Conservation (phyloP, 108 stramenopile genomes). For the Seminavis robusta region DNA sequence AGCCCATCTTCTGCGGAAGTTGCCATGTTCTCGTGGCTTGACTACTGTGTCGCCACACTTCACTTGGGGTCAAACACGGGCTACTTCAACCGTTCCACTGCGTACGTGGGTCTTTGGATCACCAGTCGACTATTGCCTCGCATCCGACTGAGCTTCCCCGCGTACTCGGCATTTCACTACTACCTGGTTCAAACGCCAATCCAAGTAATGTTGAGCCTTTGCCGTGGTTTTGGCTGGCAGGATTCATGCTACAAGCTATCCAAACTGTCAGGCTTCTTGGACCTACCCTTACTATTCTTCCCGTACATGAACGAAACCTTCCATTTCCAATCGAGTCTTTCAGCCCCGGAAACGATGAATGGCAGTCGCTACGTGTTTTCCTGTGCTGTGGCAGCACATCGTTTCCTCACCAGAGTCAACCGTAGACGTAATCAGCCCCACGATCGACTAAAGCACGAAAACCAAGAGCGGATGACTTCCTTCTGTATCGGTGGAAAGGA, state of each 20-base stretch:
- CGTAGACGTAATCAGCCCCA: background rate
- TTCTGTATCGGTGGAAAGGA: slow-evolving; percentile 9
- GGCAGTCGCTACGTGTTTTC: slow-evolving; percentile 75
- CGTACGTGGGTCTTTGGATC: slow-evolving; percentile 56
- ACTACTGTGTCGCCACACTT: slow-evolving; percentile 59
- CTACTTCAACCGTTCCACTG: slow-evolving; percentile 57
- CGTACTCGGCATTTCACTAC: slow-evolving; percentile 44
- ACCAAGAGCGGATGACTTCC: slow-evolving; percentile 8
- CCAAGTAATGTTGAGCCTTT: slow-evolving; percentile 22
- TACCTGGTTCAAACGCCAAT: slow-evolving; percentile 46
- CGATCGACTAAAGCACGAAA: too few relatives aligned
- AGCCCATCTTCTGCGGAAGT: slow-evolving; percentile 38
- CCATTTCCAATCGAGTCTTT: slow-evolving; percentile 65
- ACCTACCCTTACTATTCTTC: slow-evolving; percentile 83
- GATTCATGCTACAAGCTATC: slow-evolving; percentile 2
- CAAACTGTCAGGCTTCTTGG: slow-evolving; percentile 54
- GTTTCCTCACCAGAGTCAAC: slow-evolving; percentile 33
- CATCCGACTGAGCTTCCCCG: slow-evolving; percentile 20
- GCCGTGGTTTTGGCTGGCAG: slow-evolving; percentile 18
- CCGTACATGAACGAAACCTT: slow-evolving; percentile 73
- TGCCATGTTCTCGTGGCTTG: slow-evolving; percentile 66
- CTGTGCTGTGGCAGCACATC: slow-evolving; percentile 68
- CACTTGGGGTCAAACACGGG: slow-evolving; percentile 70
- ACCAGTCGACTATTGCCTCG: slow-evolving; percentile 51
- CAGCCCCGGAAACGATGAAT: slow-evolving; percentile 62